These are phyloP conservation scores for Talaromyces verruculosus DNA, from an alignment of 2,329 filamentous ascomycete genomes.

Conservation along the genomic window DNA sequence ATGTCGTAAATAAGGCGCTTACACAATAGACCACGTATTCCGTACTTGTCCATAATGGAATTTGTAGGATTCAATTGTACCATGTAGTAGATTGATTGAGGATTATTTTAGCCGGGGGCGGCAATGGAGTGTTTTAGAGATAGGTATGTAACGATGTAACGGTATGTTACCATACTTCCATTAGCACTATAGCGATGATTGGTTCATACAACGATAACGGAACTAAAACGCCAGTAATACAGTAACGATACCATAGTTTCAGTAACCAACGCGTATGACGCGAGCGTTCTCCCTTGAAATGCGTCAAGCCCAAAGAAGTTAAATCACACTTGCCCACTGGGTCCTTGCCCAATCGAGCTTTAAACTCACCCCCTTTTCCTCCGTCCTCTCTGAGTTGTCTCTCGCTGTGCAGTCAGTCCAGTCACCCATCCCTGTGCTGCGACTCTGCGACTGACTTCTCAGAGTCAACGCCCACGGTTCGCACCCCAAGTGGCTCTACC, in stretches of 20 bases:
- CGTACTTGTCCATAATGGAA: neutral
- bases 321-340: neutral
- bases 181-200: neutral
- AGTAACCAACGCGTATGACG: constrained; percentile 2
- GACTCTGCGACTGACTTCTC: neutral
- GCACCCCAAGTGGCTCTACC: neutral
- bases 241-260: neutral
- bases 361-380: neutral
- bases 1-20: neutral
- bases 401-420: neutral
- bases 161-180: neutral
- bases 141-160: neutral
- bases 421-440: neutral
- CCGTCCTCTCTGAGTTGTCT: neutral
- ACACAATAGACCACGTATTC: neutral
- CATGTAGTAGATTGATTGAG: neutral
- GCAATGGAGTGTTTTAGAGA: neutral
- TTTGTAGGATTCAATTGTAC: neutral
- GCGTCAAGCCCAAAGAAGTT: neutral
- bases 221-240: neutral
- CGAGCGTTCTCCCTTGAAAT: neutral
- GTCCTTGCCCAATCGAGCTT: neutral
- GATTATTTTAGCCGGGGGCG: neutral
- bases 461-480: neutral
- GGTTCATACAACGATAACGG: neutral